These are phyloP conservation scores for Botrytis sinoallii DNA, from an alignment of 2,329 filamentous ascomycete species.

Conservation along the genomic window DNA sequence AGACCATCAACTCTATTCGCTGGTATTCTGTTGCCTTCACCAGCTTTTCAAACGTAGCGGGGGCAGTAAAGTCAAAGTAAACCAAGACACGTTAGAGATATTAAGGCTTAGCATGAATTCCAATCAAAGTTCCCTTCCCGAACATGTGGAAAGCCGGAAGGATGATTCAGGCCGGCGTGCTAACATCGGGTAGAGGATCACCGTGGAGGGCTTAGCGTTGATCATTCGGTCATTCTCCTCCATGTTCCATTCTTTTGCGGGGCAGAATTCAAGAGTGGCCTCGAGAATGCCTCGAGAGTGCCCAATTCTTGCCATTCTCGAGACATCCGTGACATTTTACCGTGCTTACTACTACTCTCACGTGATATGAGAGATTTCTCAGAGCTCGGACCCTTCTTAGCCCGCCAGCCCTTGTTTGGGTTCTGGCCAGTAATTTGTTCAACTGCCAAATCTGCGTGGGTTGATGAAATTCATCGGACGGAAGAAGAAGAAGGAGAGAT, in stretches of 20 bases:
- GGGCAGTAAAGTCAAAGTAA: neutral
- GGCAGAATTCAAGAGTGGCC: neutral
- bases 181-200: neutral
- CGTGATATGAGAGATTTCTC: neutral
- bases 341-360: neutral
- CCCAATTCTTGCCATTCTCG: too few species aligned
- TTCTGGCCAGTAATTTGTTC: neutral
- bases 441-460: neutral
- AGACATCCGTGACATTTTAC: neutral
- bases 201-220: neutral
- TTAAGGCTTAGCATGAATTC: neutral
- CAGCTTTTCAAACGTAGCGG: neutral
- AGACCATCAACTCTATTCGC: neutral
- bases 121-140: neutral
- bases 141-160: neutral
- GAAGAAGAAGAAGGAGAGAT: neutral
- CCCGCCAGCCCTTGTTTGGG: neutral
- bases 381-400: neutral
- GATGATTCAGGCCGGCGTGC: neutral
- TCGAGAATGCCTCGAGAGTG: neutral
- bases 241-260: neutral
- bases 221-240: neutral
- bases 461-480: neutral
- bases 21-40: neutral
- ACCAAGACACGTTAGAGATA: neutral